Base-by-base conservation (phyloP, 1,284 basidiomycete genomes). In the Cryptococcus sp. region DNA sequence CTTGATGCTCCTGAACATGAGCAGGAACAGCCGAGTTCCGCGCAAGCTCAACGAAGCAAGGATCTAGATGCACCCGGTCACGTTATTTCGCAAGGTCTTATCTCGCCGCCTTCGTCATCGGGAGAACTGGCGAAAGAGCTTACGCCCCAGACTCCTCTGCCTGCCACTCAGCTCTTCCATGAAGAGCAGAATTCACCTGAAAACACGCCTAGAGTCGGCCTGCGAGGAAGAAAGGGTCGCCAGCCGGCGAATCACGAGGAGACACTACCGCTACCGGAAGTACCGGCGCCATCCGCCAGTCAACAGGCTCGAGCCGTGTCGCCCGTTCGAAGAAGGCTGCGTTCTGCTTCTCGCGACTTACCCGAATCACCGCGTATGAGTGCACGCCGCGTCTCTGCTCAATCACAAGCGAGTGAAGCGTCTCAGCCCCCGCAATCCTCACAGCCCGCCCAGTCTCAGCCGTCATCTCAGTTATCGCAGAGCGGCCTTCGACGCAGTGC, bases 61-160 rank as follows among this genome's bases (percentile, higher is more conserved):
- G 39, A 54, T 19, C 41, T 35, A 13, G 20, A 10, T 17, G 40
- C 45, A 19, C 55, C 43, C 5, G 49, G 52, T n/a, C 58, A 58
- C 41, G 20, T 47, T n/a, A 55, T 57, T 27, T 54, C 57, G 10
- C 60, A 62, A 40, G 60, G 59, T 11, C 30, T 60, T 2, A 55
- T 58, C 43, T 62, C 58, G 3, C 63, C 63, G 7, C 63, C 63
- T 30, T 54, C 54, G 11, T 65, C 63, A 6, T 27, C 52, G 27
- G 55, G 30, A n/a, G 59, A 53, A 27, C 30, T 27, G 39, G 13
- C 23, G 6, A 49, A 51, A 16, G 47, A 58, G n/a, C n/a, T 17
- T 5, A 5, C 23, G 8, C n/a, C 10, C 5, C 47, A 49, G 22
- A 35, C 30, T 35, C 50, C 60, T 16, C 27, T 59, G 42, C 61